phyloP scores from a whole-genome alignment of 2,329 filamentous ascomycete genomes.

The Cucurbitaria berberidis region DNA sequence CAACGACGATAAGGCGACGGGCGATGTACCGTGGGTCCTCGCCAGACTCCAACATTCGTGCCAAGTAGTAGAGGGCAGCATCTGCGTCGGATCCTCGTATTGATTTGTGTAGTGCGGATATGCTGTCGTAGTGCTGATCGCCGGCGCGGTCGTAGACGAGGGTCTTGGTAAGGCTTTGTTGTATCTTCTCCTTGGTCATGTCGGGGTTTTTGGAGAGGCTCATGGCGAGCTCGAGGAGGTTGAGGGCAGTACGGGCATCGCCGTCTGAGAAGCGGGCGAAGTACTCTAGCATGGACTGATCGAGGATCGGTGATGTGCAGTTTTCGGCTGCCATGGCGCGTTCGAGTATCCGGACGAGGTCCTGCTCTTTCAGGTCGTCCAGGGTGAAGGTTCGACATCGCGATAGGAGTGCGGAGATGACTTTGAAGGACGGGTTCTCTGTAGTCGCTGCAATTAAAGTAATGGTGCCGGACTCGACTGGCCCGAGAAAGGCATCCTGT shows the following conservation, averaged over 20 bases:
- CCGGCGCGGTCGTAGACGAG: constrained; percentile 93
- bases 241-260: constrained; percentile 90
- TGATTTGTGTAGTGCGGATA: constrained; percentile 96
- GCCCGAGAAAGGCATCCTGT: constrained; percentile 92
- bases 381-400: constrained; percentile 91
- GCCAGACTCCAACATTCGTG: constrained; percentile 92
- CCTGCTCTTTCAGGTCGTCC: constrained; percentile 71
- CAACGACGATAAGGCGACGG: constrained; percentile 90
- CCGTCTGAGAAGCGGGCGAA: constrained; percentile 88
- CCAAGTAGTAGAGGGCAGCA: constrained; percentile 91
- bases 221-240: constrained; percentile 87
- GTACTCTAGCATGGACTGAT: constrained; percentile 78
- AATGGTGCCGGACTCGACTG: constrained; percentile 88
- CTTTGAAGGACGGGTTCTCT: constrained; percentile 94
- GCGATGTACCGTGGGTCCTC: constrained; percentile 94
- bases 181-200: constrained; percentile 78
- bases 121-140: constrained; percentile 97
- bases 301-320: constrained; percentile 65
- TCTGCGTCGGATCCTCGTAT: constrained; percentile 86
- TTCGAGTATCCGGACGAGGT: constrained; percentile 75
- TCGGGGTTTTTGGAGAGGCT: constrained; percentile 70
- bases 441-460: constrained; percentile 95
- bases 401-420: constrained; percentile 85
- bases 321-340: constrained; percentile 73
- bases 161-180: constrained; percentile 84